A percentile compares a stretch with the other conserved stretches of the same genome.
These are phyloP conservation scores for Yamadazyma philogaea DNA, from an alignment of 805 yeast genomes.

Conservation along the genomic window DNA sequence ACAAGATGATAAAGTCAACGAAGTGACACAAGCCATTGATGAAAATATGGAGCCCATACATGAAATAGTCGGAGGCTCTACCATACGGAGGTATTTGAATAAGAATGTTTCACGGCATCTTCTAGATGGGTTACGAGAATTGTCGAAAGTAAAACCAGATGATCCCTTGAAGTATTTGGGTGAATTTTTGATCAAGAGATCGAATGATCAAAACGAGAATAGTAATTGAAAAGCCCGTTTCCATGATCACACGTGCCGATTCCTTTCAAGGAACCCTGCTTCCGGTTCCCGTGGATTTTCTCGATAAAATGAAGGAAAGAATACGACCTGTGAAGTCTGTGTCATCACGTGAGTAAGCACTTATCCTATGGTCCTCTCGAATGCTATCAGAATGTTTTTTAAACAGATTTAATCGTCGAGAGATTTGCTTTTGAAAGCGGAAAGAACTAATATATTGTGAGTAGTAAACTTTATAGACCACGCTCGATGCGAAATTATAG, in stretches of 20 bases:
- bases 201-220: not conserved
- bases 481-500: conserved; percentile 1
- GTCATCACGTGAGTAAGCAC: too few relatives aligned
- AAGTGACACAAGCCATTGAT: conserved; percentile 5
- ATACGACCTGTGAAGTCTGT: too few relatives aligned
- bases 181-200: conserved; percentile 43
- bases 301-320: too few relatives aligned
- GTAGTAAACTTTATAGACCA: not conserved
- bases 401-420: too few relatives aligned
- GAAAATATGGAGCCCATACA: conserved; percentile 32
- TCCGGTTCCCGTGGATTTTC: too few relatives aligned
- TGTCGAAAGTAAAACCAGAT: conserved; percentile 51
- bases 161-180: conserved; percentile 56
- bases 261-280: too few relatives aligned
- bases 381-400: too few relatives aligned
- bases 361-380: too few relatives aligned
- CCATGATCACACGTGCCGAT: too few relatives aligned
- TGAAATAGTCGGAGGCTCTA: conserved; percentile 66
- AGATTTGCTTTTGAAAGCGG: not conserved
- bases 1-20: conserved; percentile 5
- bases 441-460: not conserved
- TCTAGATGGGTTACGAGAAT: conserved; percentile 57
- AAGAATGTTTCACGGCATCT: conserved; percentile 59
- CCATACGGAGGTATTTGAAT: conserved; percentile 66
- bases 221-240: not conserved